Evolutionary conservation across 495 filamentous ascomycete genomes (phyloP), one percentile per base, ranked within the genome.

Genomic region (Penicillium daleae): DNA sequence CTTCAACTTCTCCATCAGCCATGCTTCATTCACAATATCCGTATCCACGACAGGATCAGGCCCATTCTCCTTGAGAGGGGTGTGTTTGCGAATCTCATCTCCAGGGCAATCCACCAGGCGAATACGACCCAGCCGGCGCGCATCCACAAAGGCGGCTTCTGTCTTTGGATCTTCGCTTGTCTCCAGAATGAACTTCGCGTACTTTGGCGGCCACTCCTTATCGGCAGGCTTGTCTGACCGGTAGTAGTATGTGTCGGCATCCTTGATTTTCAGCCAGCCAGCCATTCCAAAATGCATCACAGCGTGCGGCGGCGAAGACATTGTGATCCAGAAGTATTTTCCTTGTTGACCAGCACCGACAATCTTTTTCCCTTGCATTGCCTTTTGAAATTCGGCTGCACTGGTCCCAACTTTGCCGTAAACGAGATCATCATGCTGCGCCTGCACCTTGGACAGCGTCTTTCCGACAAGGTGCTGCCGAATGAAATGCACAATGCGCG

Each of bases 211-310:
- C 95, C 95, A 99, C 53, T 84, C 80, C 35, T 81, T 69, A 39
- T 90, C 86, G 21, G 82, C 79, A 3, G 74, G 69, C 68, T 89
- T 84, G 66, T 83, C 80, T 62, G 86, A 80, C 54, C 90, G 87
- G 78, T 97, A 93, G 72, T 95, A 93, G 17, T 86, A 86, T 17
- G 86, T 89, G 48, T 87, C 86, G 54, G 89, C 87, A 65, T 87
- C 86, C 55, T 86, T 86, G 67, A 97, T 91, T 69, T 95, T 87
- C 44, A 97, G 81, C 94, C 95, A 98, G 10, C 93, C 92, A 57
- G 77, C 67, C 89, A 93, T 97, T 52, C 93, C 93, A 62, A 96
- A 89, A 74, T 99, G 94, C 87, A 97, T 90, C 27, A 98, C 85
- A 0, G 88, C 84, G 71, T 99, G 95, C 0, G 95, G 95, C 22